Base-by-base conservation (phyloP, 2,329 filamentous ascomycete species). In the Clarireedia hainanense region DNA sequence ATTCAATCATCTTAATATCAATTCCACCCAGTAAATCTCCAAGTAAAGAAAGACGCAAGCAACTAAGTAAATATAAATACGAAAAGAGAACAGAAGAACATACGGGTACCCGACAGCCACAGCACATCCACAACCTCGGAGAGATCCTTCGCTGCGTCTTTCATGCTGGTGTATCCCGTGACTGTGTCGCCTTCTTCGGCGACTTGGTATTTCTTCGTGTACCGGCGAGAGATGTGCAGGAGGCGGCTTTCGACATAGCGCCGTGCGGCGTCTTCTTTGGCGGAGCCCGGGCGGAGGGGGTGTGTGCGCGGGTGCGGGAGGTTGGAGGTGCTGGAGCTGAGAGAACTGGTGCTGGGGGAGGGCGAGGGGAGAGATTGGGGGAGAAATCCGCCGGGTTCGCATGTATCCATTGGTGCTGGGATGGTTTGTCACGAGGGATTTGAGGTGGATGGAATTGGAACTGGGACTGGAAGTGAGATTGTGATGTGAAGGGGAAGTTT, bases 51-150 rank as follows among this genome's bases (percentile, higher is more conserved):
- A 36, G 5, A 27, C 7, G 4, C 43, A 20, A 7, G 43, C 30
- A 43, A 10, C 7, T 20, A 20, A 20, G 20, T 20, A 20, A 20
- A 20, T 20, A 20, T 20, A 20, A 20, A 20, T 20, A 20, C 20
- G 2, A 20, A 20, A 20, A 20, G 20, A 20, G 20, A 20, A 20
- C 2, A 20, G 20, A 20, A 20, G 20, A 20, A 77, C 88, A 69
- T 76, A 91, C 90, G 90, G 23, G 91, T 96, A 9, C 88, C 89
- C 30, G 85, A 89, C 23, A 89, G 80, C 92, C 92, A 97, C 5
- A 96, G 72, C 6, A 95, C 80, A 69, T 95, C 86, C 15, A 95
- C 73, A 12, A 96, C 69, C 5, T 78, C 77, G 55, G 91, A 87
- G 0, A 95, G 71, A 65, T 96, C 90, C 56, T 75, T 80, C 53